Evolutionary conservation across 805 yeast genomes (phyloP), one percentile per base, ranked within the genome.

Genomic region (Sugiyamaella marilandica): DNA sequence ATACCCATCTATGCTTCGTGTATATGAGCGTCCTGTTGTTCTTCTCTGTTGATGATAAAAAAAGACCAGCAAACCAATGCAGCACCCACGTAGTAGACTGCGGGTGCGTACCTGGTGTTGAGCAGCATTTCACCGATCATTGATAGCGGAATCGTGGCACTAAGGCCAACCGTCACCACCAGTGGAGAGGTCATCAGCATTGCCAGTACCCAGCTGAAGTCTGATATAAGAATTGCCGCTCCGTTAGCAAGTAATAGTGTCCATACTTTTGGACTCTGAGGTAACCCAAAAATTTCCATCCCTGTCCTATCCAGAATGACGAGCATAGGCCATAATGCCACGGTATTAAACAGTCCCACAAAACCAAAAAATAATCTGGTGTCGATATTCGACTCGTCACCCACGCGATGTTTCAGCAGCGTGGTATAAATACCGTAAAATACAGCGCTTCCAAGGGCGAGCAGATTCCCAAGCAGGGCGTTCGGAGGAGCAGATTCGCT

Each of bases 181-280:
- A 94, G 74, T 1, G 99, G 99, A 43, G 94, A 85, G 0, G 99
- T 94, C 63, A 94, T 72, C 32, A 94, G 76, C 81, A 91, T 94
- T 0, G 98, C 95, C 57, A 88, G 82, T 33, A 96, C 96, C 99
- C 99, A 94, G 63, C 95, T 83, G 61, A 85, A 90, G 66, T 94
- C 99, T 37, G 95, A 85, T 13, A 91, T 69, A 59, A 94, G 84
- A 0, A 97, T 89, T 41, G 89, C 82, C 34, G 80, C 63, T 54
- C 91, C 86, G 67, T 94, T 94, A 45, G 81, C 56, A 0, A 77
- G 48, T 5, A 92, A 70, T 2, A 90, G 72, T 0, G 69, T 53
- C 62, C 82, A 71, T 2, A 85, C 80, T 36, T 74, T 72, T 0
- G 70, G 56, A 1, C 78, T 68, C 0, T 76, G 73, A 1, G 98